Evolutionary conservation across 495 filamentous ascomycete species (phyloP).

Genomic region (Elasticomyces elasticus): DNA sequence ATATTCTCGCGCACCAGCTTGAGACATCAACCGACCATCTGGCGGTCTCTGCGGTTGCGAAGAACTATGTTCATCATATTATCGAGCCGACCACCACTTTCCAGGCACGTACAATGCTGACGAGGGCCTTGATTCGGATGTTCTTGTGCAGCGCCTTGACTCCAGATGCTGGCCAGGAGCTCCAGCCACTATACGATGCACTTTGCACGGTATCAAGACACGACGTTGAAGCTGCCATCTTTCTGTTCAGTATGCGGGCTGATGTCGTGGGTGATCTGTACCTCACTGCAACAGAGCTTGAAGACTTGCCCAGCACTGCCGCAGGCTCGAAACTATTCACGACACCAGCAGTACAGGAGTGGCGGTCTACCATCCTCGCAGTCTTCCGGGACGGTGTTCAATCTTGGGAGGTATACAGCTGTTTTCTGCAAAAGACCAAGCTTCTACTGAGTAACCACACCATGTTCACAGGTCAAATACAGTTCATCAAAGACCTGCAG

Average conservation of each 20-base stretch:
- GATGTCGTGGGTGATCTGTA: slow-evolving; percentile 38
- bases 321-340: slow-evolving; percentile 23
- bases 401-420: slow-evolving; percentile 85
- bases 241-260: slow-evolving; percentile 49
- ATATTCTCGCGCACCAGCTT: background rate
- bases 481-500: slow-evolving; percentile 67
- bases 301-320: background rate
- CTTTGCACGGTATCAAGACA: slow-evolving; percentile 45
- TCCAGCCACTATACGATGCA: slow-evolving; percentile 7
- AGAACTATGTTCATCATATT: background rate
- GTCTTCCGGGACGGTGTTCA: slow-evolving; percentile 68
- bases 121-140: background rate
- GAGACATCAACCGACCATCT: background rate
- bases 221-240: slow-evolving; percentile 41
- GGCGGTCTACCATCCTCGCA: slow-evolving; percentile 11
- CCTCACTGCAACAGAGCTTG: slow-evolving; percentile 27
- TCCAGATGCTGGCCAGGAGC: background rate
- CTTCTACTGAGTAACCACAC: slow-evolving; percentile 82
- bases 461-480: slow-evolving; percentile 61
- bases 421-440: slow-evolving; percentile 74
- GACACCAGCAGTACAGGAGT: slow-evolving; percentile 31
- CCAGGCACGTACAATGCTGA: background rate
- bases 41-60: background rate
- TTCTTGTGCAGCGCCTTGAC: background rate
- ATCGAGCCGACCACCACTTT: background rate